Evolutionary conservation across 192 early-diverging fungal species (phyloP).

Genomic region (Coemansia sp.): DNA sequence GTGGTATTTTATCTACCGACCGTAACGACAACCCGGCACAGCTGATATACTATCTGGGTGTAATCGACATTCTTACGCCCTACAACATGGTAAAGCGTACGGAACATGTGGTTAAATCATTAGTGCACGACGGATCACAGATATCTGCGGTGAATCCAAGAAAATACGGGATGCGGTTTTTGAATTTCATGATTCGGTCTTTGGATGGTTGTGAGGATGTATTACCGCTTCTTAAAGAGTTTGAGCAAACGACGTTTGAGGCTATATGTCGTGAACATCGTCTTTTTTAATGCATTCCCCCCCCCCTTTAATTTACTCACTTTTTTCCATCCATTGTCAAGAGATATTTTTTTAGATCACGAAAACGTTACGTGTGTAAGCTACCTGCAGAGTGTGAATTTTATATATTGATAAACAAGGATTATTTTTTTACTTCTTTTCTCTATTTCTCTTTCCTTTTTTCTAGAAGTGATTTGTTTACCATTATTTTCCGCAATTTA

Average conservation of each 20-base stretch:
- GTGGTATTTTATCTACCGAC: slow-evolving; percentile 80
- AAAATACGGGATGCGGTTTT: slow-evolving; percentile 85
- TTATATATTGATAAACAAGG: not conserved
- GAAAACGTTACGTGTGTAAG: not conserved
- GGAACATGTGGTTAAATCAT: slow-evolving; percentile 86
- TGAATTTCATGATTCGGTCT: slow-evolving; percentile 80
- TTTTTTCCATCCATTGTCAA: too few relatives aligned
- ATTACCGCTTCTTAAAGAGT: slow-evolving; percentile 37
- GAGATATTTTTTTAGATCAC: too few relatives aligned
- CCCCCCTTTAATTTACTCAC: too few relatives aligned
- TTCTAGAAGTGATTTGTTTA: not conserved
- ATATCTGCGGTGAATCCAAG: slow-evolving; percentile 86
- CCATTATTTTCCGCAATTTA: too few relatives aligned
- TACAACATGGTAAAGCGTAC: slow-evolving; percentile 85
- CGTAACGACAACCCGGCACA: slow-evolving; percentile 62
- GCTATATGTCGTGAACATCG: slow-evolving; percentile 45
- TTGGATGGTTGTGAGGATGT: slow-evolving; percentile 56
- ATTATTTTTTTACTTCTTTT: not conserved
- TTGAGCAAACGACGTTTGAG: slow-evolving; percentile 47
- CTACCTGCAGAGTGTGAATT: not conserved
- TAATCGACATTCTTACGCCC: slow-evolving; percentile 97
- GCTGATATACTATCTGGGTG: slow-evolving; percentile 90
- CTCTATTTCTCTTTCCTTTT: not conserved
- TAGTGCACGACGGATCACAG: slow-evolving; percentile 67
- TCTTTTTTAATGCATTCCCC: too few relatives aligned